Evolutionary conservation across 2,329 filamentous ascomycete genomes (phyloP).

Genomic region (Aspergillus aculeatinus): DNA sequence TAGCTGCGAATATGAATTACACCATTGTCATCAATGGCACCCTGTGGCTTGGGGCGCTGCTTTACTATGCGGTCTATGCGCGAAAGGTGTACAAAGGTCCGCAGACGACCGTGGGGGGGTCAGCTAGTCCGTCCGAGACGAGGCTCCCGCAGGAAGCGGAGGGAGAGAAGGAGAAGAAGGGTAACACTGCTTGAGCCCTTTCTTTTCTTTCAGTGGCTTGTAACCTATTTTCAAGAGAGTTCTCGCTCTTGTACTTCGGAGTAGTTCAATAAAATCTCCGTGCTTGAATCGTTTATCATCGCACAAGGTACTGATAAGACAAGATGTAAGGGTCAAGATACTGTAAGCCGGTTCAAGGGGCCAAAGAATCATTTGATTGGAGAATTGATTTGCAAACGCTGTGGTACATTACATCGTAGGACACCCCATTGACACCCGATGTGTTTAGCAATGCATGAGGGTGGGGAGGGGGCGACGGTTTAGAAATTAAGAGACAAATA

Average conservation of each 20-base stretch:
- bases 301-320: no score
- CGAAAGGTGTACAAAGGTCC: constrained; percentile 62
- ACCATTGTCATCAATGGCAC: constrained; percentile 59
- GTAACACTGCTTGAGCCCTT: background rate
- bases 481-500: background rate
- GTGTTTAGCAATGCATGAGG: background rate
- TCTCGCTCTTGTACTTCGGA: no score
- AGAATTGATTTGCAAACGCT: background rate
- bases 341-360: no score
- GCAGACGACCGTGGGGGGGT: constrained; percentile 53
- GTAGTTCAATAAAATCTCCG: no score
- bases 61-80: constrained; percentile 58
- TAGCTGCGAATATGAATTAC: constrained; percentile 58
- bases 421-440: background rate
- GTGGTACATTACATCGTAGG: background rate
- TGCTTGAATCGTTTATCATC: no score
- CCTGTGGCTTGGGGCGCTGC: constrained; percentile 56
- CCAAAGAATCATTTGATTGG: background rate
- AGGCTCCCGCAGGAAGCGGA: background rate
- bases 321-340: no score
- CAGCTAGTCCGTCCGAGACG: constrained; percentile 11
- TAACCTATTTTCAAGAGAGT: no score
- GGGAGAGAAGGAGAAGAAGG: background rate
- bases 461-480: background rate
- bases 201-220: no score